Percentiles rank a stretch among this genome's conserved stretches.
These are phyloP conservation scores for Venturiaceae sp. DNA, from an alignment of 2,329 filamentous ascomycete genomes.

Conservation along the genomic window DNA sequence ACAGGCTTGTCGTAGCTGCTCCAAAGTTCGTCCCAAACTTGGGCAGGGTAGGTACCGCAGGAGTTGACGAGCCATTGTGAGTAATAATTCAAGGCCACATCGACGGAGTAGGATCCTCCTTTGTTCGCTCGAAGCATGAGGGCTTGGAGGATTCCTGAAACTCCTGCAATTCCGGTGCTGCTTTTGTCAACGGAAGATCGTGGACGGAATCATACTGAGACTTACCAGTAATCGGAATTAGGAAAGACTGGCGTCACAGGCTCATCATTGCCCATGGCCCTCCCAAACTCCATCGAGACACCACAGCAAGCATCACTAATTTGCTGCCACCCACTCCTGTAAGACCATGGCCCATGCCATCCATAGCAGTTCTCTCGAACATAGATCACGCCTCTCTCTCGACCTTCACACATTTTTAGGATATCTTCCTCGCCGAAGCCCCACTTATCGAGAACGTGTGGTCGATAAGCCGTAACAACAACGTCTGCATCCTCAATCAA, in stretches of 20 bases:
- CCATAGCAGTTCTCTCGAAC: constrained; percentile 46
- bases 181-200: neutral
- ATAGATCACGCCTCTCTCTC: constrained; percentile 35
- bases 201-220: neutral
- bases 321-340: constrained; percentile 43
- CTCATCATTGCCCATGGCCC: constrained; percentile 36
- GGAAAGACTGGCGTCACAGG: constrained; percentile 35
- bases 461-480: constrained; percentile 40
- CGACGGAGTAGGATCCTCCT: constrained; percentile 31
- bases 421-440: constrained; percentile 34
- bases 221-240: constrained; percentile 32
- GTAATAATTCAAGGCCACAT: constrained; percentile 30
- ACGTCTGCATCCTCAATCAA: constrained; percentile 41
- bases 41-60: constrained; percentile 23
- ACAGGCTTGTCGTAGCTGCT: constrained; percentile 33
- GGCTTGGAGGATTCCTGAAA: constrained; percentile 31
- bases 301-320: constrained; percentile 40
- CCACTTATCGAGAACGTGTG: constrained; percentile 35
- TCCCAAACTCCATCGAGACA: constrained; percentile 36
- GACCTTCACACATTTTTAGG: constrained; percentile 29
- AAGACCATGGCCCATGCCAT: constrained; percentile 37
- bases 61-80: constrained; percentile 25
- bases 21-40: constrained; percentile 41
- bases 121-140: constrained; percentile 27
- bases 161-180: constrained; percentile 33